Evolutionary conservation across 1,284 basidiomycete species (phyloP).

Genomic region (Microbotryum intermedium): DNA sequence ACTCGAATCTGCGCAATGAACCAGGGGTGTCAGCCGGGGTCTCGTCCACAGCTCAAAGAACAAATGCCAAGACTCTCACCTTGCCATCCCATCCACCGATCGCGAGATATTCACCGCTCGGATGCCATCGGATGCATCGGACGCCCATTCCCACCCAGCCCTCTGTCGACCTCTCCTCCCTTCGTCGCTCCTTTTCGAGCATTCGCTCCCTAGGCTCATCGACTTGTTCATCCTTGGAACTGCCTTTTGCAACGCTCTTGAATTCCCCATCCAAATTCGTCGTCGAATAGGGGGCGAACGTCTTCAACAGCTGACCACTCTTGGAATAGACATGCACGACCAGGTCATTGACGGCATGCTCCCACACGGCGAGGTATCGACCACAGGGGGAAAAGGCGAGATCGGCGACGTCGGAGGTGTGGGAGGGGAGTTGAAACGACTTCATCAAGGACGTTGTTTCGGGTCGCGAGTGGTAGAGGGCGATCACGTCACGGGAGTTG

Average conservation of each 20-base stretch:
- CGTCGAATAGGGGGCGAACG: slow-evolving; percentile 18
- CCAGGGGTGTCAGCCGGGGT: neutral
- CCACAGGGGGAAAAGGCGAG: slow-evolving; percentile 30
- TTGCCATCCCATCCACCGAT: slow-evolving; percentile 38
- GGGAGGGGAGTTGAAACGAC: slow-evolving; percentile 21
- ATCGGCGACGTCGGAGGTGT: slow-evolving; percentile 22
- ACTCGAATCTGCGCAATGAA: slow-evolving; percentile 11
- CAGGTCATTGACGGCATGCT: slow-evolving; percentile 16
- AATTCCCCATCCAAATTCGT: neutral
- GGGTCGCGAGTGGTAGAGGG: slow-evolving; percentile 22
- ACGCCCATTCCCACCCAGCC: slow-evolving; percentile 36
- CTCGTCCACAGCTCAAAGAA: neutral
- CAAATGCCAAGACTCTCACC: slow-evolving; percentile 18
- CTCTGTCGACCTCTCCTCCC: slow-evolving; percentile 4
- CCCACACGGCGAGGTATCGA: slow-evolving; percentile 30
- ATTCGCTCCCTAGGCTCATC: neutral
- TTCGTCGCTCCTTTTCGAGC: neutral
- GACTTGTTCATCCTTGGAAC: neutral
- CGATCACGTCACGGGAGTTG: slow-evolving; percentile 21
- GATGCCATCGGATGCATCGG: slow-evolving; percentile 36
- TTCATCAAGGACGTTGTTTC: neutral
- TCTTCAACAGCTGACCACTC: slow-evolving; percentile 11
- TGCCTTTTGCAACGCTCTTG: neutral
- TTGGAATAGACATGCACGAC: slow-evolving; percentile 26
- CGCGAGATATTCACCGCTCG: slow-evolving; percentile 35